Evolutionary conservation across 352 stramenopile genomes (phyloP), one percentile per base, ranked within the genome.

Genomic region (Pythium chondricola): DNA sequence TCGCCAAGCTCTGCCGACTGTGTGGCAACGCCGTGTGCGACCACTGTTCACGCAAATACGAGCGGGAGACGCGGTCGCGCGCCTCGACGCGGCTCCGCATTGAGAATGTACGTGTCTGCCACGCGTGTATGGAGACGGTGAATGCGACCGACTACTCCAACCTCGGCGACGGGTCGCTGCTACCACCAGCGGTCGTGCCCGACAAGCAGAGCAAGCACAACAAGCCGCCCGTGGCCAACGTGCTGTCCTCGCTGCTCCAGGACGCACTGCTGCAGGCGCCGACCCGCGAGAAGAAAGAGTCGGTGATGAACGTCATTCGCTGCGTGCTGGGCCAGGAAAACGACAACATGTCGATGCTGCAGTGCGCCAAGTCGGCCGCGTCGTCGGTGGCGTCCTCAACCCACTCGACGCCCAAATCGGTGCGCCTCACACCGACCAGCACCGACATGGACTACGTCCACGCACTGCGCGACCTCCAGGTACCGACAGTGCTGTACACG

Each of bases 11-110:
- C n/a, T 88, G 77, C 45, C 61, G 78, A 27, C 48, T 88, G 18
- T 86, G 77, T 32, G 72, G 71, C 8, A 79, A 81, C 49, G 54
- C 64, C 38, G 73, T 86, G 26, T 88, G 77, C 48, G 49, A 67
- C 39, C 58, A 56, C 35, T 88, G 77, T 49, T 69, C 58, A 25
- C 43, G 21, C 39, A 64, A 64, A 27, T 58, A 67, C 32, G 58
- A 71, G 37, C 58, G 65, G 8, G 58, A 69, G 42, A 57, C 67
- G 14, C n/a, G 26, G 2, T 22, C 51, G 13, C 33, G 27, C 2
- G 30, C 33, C 31, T 45, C 35, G 26, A 22, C 35, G 17, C 47
- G 47, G 6, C n/a, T 63, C 13, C 31, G 36, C 2, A 56, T 71
- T 31, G 49, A 65, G 30, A 48, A 42, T 14, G 59, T 82, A 14